phyloP scores from a whole-genome alignment of 345 rosid genomes.

The Erucastrum elatum region DNA sequence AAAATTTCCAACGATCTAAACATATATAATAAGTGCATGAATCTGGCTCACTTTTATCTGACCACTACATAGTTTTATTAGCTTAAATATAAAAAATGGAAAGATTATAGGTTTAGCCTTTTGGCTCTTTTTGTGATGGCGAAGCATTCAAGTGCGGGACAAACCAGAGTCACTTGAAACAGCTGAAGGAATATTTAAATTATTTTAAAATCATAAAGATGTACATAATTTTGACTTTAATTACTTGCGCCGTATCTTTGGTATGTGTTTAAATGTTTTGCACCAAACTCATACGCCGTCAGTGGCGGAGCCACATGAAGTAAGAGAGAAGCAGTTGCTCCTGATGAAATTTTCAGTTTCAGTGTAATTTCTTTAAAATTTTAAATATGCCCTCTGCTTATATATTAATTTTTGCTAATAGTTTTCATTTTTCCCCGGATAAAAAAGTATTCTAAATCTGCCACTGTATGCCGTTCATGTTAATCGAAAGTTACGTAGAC shows the following conservation, averaged over 20 bases:
- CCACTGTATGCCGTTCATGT: too few relatives aligned
- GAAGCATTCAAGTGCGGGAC: slow-evolving; percentile 38
- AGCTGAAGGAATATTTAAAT: neutral
- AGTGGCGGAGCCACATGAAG: neutral
- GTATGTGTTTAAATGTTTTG: slow-evolving; percentile 28
- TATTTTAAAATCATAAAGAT: neutral
- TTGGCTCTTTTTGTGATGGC: slow-evolving; percentile 37
- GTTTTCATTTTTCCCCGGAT: too few relatives aligned
- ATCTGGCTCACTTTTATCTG: slow-evolving; percentile 30
- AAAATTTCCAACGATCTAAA: slow-evolving; percentile 5
- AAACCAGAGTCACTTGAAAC: slow-evolving; percentile 27
- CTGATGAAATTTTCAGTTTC: too few relatives aligned
- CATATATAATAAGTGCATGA: slow-evolving; percentile 35
- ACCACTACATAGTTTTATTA: slow-evolving; percentile 24
- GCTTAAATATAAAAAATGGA: neutral
- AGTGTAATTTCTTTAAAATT: too few relatives aligned
- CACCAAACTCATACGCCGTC: slow-evolving; percentile 25
- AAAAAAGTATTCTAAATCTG: too few relatives aligned
- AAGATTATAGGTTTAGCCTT: slow-evolving; percentile 29
- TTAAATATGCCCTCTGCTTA: too few relatives aligned
- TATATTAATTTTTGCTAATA: too few relatives aligned
- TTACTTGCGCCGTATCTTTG: slow-evolving; percentile 36
- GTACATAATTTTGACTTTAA: neutral
- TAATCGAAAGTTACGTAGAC: too few relatives aligned
- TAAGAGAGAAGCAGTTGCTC: too few relatives aligned